Evolutionary conservation across 352 stramenopile genomes (phyloP).

Genomic region (Phytopythium oedochilum): DNA sequence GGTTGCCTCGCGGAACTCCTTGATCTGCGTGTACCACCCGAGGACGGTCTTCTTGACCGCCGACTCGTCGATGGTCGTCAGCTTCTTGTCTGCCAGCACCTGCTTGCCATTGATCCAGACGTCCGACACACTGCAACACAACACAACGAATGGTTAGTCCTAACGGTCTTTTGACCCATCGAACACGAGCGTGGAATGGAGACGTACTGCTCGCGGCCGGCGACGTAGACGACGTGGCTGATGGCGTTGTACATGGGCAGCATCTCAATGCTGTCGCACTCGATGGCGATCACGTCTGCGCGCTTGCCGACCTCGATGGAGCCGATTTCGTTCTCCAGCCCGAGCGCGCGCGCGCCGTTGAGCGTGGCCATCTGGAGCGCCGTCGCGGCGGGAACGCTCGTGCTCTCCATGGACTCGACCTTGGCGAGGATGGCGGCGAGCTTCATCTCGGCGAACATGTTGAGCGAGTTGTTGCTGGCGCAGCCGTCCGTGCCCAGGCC

Average conservation of each 20-base stretch:
- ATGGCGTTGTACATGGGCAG: constrained; percentile 87
- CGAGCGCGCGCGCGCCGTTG: constrained; percentile 85
- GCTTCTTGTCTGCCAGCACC: constrained; percentile 56
- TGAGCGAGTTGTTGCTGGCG: constrained; percentile 87
- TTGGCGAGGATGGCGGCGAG: constrained; percentile 84
- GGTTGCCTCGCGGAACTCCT: constrained; percentile 44
- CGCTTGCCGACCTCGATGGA: constrained; percentile 84
- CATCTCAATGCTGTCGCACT: constrained; percentile 80
- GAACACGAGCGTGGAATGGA: not conserved
- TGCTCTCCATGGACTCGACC: constrained; percentile 58
- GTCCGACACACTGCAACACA: constrained; percentile 63
- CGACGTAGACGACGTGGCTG: constrained; percentile 85
- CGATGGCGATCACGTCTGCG: constrained; percentile 80
- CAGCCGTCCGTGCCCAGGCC: constrained; percentile 84
- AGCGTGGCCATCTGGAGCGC: constrained; percentile 87
- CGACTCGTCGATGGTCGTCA: constrained; percentile 69
- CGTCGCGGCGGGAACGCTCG: constrained; percentile 43
- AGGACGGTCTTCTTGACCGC: constrained; percentile 56
- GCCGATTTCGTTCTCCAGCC: constrained; percentile 74
- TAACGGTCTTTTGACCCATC: too few relatives aligned
- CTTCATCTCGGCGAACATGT: constrained; percentile 90
- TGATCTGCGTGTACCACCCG: constrained; percentile 57
- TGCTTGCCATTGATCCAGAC: constrained; percentile 88
- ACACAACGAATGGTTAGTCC: not conserved
- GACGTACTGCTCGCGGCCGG: constrained; percentile 63